These are phyloP conservation scores for Colletotrichum musicola DNA, from an alignment of 2,329 filamentous ascomycete genomes.

Conservation along the genomic window DNA sequence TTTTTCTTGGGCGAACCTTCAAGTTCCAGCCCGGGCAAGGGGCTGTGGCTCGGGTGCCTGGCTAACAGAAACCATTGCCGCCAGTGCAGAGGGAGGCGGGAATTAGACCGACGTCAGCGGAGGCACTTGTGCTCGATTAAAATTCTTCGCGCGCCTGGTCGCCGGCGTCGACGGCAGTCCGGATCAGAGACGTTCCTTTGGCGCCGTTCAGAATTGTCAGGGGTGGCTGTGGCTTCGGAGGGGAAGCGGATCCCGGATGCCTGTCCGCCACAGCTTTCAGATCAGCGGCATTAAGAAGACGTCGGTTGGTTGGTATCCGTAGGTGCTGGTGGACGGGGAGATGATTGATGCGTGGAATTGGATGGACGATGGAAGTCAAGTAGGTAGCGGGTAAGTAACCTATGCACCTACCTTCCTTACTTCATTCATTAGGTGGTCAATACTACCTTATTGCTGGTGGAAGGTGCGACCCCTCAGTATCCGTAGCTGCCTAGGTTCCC, in stretches of 20 bases:
- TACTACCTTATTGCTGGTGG: too few relatives aligned
- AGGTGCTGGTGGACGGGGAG: background rate
- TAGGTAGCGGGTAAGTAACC: too few relatives aligned
- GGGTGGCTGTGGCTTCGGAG: background rate
- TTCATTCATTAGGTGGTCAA: too few relatives aligned
- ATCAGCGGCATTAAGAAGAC: too few relatives aligned
- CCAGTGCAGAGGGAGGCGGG: constrained; percentile 9
- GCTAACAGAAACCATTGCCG: constrained; percentile 16
- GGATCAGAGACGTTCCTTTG: constrained; percentile 4
- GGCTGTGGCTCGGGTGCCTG: constrained; percentile 15
- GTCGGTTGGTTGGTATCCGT: too few relatives aligned
- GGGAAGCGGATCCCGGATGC: background rate
- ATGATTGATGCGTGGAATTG: background rate
- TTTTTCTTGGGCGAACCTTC: constrained; percentile 6
- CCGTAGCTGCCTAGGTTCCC: too few relatives aligned
- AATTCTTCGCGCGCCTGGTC: background rate
- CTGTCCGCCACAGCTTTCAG: background rate
- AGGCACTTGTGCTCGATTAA: constrained; percentile 7
- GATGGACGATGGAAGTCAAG: too few relatives aligned
- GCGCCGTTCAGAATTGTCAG: constrained; percentile 10
- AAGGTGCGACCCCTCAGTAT: too few relatives aligned
- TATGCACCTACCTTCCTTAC: too few relatives aligned
- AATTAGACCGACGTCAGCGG: constrained; percentile 36
- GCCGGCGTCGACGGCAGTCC: constrained; percentile 16
- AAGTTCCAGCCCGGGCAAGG: background rate